Conservation (phyloP, 352 stramenopile species). For the Globisporangium splendens region DNA sequence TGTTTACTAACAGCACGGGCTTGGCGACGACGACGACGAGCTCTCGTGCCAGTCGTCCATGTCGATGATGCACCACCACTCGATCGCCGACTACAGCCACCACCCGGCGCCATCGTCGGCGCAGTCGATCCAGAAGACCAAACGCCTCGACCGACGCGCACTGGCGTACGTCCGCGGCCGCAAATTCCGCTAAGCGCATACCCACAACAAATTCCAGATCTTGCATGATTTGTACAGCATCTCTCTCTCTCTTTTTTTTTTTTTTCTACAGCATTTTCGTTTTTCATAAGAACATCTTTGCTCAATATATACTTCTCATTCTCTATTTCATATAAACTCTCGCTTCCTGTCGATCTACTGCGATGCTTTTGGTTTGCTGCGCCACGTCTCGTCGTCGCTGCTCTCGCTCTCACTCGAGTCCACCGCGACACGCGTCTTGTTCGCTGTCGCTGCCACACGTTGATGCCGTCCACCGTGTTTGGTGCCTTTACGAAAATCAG, state of each 20-base stretch:
- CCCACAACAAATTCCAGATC: background rate
- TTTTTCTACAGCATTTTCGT: background rate
- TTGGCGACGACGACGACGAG: conserved; percentile 63
- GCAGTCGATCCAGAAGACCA: conserved; percentile 75
- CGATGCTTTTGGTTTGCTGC: conserved; percentile 15
- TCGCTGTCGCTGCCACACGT: background rate
- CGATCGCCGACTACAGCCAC: conserved; percentile 76
- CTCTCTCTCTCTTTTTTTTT: background rate
- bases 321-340: conserved; percentile 2
- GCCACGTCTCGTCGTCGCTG: conserved; percentile 16
- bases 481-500: too few relatives aligned
- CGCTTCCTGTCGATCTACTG: background rate
- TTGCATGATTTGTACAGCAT: background rate
- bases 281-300: background rate
- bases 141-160: conserved; percentile 68
- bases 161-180: conserved; percentile 70
- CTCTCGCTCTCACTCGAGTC: conserved; percentile 6
- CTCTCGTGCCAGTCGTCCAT: conserved; percentile 44
- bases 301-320: background rate
- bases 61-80: conserved; percentile 45
- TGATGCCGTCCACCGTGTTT: background rate
- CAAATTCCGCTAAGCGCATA: conserved; percentile 50
- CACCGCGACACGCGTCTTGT: background rate
- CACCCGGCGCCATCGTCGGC: conserved; percentile 56
- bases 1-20: conserved; percentile 28